These are phyloP conservation scores for Fusarium newnesense DNA, from an alignment of 2,329 filamentous ascomycete species.

Conservation along the genomic window DNA sequence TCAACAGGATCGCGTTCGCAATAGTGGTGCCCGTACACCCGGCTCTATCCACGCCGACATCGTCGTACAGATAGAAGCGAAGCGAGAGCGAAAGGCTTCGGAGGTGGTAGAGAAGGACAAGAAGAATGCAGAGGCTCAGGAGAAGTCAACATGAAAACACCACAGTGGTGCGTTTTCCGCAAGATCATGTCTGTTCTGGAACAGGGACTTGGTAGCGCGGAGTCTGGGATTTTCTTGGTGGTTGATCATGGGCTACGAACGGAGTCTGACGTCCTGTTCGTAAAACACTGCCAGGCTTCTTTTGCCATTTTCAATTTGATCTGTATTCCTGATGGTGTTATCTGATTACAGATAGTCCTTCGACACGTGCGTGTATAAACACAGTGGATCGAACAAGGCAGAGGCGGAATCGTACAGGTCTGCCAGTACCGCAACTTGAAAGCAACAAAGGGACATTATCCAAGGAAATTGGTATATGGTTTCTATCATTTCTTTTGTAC, in stretches of 20 bases:
- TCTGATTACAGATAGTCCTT: not conserved
- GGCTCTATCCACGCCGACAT: conserved; percentile 43
- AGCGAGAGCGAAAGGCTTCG: conserved; percentile 7
- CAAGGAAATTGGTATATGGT: not conserved
- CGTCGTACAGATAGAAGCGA: conserved; percentile 36
- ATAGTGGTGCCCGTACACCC: conserved; percentile 41
- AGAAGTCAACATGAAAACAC: not conserved
- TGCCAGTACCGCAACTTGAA: not conserved
- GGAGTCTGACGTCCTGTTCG: too few species aligned
- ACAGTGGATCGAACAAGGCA: not conserved
- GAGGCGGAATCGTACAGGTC: not conserved
- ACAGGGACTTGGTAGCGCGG: not conserved
- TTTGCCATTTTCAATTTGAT: not conserved
- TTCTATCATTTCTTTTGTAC: conserved; percentile 12
- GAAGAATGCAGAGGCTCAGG: not conserved
- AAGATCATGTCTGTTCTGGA: too few species aligned
- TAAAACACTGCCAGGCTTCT: not conserved
- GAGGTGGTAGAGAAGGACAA: not conserved
- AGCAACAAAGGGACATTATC: not conserved
- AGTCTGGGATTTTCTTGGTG: not conserved
- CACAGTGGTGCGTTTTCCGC: rapidly evolving
- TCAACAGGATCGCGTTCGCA: conserved; percentile 38
- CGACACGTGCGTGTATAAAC: not conserved
- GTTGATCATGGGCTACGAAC: not conserved
- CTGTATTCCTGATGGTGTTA: not conserved